These are phyloP conservation scores for Xylariomycetidae sp. DNA, from an alignment of 2,329 filamentous ascomycete species.

Conservation along the genomic window DNA sequence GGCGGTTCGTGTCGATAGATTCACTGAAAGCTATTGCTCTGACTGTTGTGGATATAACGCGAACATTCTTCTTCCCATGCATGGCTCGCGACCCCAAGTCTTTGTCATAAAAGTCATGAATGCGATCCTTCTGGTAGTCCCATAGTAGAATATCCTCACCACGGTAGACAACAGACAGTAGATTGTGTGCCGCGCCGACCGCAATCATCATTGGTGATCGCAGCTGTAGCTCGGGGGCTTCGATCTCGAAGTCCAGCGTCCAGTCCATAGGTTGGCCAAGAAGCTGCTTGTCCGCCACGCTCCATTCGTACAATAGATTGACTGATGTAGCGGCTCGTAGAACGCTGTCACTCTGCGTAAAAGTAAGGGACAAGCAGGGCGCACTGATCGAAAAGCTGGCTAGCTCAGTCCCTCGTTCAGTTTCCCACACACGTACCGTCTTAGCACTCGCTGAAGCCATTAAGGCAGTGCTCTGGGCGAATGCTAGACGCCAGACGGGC, in stretches of 20 bases:
- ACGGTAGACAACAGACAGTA: slow-evolving; percentile 22
- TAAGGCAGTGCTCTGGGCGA: slow-evolving; percentile 9
- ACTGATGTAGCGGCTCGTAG: no score
- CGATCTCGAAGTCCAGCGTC: no score
- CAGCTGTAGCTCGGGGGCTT: no score
- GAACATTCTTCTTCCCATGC: slow-evolving; percentile 4
- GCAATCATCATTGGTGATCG: no score
- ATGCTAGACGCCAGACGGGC: slow-evolving; percentile 13
- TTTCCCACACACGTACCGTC: slow-evolving; percentile 12
- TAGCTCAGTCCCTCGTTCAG: slow-evolving; percentile 3
- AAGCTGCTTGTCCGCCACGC: no score
- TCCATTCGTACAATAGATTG: no score
- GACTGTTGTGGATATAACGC: slow-evolving; percentile 9
- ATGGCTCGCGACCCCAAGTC: slow-evolving; percentile 14
- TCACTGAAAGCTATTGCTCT: slow-evolving; percentile 17
- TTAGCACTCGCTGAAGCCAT: slow-evolving; percentile 12
- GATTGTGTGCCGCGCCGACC: slow-evolving; percentile 9
- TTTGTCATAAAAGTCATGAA: slow-evolving; percentile 21
- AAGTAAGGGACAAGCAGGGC: no score
- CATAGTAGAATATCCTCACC: slow-evolving; percentile 21
- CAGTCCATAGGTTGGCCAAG: no score
- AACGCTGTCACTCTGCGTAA: no score
- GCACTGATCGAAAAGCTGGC: slow-evolving; percentile 5
- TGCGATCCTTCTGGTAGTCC: slow-evolving; percentile 12
- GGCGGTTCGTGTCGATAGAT: slow-evolving; percentile 8